Evolutionary conservation across 352 stramenopile species (phyloP), one percentile per base, ranked within the genome.

Genomic region (Phytophthora fragariae): DNA sequence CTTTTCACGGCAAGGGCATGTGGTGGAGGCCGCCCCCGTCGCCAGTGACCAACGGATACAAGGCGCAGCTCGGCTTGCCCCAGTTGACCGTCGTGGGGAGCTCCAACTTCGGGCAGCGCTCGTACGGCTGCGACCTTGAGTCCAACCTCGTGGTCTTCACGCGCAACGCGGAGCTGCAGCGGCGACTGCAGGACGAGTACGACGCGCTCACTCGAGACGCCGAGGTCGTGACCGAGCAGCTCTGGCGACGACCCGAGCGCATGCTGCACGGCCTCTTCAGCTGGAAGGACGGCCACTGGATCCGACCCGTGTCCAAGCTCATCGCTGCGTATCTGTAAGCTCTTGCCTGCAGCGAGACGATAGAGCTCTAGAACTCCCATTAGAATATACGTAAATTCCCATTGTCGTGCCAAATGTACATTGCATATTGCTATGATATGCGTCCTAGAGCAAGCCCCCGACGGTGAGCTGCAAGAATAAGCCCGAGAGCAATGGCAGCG

Each of bases 1-100:
- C 88, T 52, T 95, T 95, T 77, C 88, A 95, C 62, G 86, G 83
- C 65, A 95, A 95, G 65, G 88, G 88, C n/a, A 92, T 95, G 82
- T 95, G 88, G 88, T 90, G 82, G 75, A 79, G 77, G 21, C 81
- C 85, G 27, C 71, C 75, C 11, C 8, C 53, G 17, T 37, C 76
- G 7, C 7, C 46, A 11, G 8, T 72, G 41, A 52, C 21, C 2
- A 65, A 67, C 15, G 31, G 44, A 9, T 29, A 68, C 24, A 63
- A 67, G 31, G 29, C 21, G 39, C 21, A 21, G 2, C 33, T 62
- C 0, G 67, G 66, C 17, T 37, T 76, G 5, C 76, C 82, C 8
- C 75, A 83, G 57, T 29, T 93, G 33, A 93, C 85, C 44, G 77
- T 93, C 17, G 79, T 93, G 5, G 88, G 88, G 2, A 94, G 88